phyloP scores from a whole-genome alignment of 768 basidiomycete species.

The Leucosporidium creatinivorum region DNA sequence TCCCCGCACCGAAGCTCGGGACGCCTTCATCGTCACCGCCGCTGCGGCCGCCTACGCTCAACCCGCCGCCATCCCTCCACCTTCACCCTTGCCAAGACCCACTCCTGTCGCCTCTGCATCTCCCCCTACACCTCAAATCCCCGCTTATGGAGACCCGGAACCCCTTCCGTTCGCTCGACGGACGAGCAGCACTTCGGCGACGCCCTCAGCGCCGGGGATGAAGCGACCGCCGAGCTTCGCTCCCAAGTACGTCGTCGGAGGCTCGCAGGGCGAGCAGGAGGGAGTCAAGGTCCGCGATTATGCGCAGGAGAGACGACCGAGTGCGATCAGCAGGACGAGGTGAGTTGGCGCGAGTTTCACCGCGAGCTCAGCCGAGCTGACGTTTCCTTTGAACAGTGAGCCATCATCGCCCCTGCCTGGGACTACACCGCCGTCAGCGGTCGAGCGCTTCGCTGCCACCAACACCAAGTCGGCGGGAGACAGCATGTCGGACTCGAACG shows the following conservation, averaged over 20 bases:
- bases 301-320: background rate
- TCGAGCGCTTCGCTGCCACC: constrained; percentile 16
- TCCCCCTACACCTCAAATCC: constrained; percentile 11
- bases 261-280: background rate
- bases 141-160: constrained; percentile 4
- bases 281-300: constrained; percentile 11
- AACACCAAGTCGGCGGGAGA: constrained; percentile 43
- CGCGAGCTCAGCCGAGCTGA: background rate
- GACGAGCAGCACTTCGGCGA: background rate
- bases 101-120: background rate
- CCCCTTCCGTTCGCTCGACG: constrained; percentile 7
- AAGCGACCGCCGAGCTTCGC: constrained; percentile 22
- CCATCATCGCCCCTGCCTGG: constrained; percentile 13
- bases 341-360: background rate
- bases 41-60: background rate
- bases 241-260: constrained; percentile 35
- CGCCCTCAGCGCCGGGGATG: background rate
- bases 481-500: constrained; percentile 41
- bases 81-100: background rate
- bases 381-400: background rate
- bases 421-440: constrained; percentile 28
- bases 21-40: constrained; percentile 3
- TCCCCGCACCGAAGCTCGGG: constrained; percentile 24
- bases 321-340: background rate
- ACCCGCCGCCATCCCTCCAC: background rate